Evolutionary conservation across 257 asterid species (phyloP).

Genomic region (Scutellaria galericulata): DNA sequence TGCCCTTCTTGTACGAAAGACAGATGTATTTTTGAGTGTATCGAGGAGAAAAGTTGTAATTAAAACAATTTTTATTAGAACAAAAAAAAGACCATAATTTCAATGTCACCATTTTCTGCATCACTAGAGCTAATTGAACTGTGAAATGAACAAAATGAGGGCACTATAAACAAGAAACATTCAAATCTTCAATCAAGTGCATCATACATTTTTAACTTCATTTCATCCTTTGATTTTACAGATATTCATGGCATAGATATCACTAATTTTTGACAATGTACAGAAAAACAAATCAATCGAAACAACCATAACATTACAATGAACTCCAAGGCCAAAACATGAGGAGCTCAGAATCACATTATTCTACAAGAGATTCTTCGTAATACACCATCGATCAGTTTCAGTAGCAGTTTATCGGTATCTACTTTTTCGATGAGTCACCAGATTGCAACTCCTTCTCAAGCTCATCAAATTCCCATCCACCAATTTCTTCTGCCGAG

Average conservation of each 20-base stretch:
- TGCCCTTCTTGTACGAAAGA: too few species aligned
- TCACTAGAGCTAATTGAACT: too few species aligned
- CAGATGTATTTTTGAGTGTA: too few species aligned
- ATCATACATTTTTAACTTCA: slow-evolving; percentile 6
- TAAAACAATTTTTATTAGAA: too few species aligned
- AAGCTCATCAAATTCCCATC: slow-evolving; percentile 96
- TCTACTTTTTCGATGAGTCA: slow-evolving; percentile 53
- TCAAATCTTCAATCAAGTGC: slow-evolving; percentile 13
- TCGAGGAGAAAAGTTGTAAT: too few species aligned
- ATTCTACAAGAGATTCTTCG: slow-evolving; percentile 22
- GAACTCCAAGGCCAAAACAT: slow-evolving; percentile 34
- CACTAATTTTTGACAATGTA: slow-evolving; percentile 30
- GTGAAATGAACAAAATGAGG: background rate
- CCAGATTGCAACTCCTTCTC: slow-evolving; percentile 75
- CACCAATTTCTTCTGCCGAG: slow-evolving; percentile 80
- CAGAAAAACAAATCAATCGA: slow-evolving; percentile 25
- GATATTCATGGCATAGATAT: slow-evolving; percentile 1
- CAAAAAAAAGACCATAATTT: too few species aligned
- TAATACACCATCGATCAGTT: slow-evolving; percentile 27
- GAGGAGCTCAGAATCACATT: slow-evolving; percentile 29
- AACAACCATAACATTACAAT: slow-evolving; percentile 12
- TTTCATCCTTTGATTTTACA: slow-evolving; percentile 18
- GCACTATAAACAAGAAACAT: background rate
- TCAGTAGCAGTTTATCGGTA: background rate
- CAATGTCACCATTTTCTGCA: too few species aligned